These are phyloP conservation scores for Colletotrichum chrysophilum DNA, from an alignment of 2,329 filamentous ascomycete species.

Conservation along the genomic window DNA sequence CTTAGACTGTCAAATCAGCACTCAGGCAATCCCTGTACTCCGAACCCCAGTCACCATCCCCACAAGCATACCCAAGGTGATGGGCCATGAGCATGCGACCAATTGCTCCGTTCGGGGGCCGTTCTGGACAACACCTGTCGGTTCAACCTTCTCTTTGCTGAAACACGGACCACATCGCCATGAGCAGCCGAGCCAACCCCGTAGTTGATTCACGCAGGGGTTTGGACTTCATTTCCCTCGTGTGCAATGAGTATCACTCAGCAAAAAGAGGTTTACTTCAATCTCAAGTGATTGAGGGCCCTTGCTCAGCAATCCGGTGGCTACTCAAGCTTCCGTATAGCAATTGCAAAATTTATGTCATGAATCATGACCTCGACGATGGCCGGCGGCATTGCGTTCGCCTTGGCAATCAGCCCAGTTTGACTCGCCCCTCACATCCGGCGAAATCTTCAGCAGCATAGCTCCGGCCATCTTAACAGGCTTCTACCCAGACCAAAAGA, in stretches of 20 bases:
- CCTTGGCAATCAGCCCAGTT: slow-evolving; percentile 19
- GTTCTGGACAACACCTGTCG: not conserved
- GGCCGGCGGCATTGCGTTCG: not conserved
- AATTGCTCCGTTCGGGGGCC: not conserved
- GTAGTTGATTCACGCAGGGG: not conserved
- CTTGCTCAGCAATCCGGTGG: not conserved
- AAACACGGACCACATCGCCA: not conserved
- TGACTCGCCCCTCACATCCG: not conserved
- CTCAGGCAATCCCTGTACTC: not conserved
- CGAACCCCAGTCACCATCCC: not conserved
- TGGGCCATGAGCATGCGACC: not conserved
- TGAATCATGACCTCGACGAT: not conserved
- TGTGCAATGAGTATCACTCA: accelerated
- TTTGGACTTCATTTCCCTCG: not conserved
- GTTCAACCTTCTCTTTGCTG: slow-evolving; percentile 7
- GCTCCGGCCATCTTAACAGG: not conserved
- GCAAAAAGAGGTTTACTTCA: not conserved
- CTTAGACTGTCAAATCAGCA: not conserved
- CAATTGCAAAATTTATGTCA: not conserved
- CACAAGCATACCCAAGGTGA: not conserved
- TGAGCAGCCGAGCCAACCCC: not conserved
- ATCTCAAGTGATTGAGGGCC: not conserved
- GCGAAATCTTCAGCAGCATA: not conserved
- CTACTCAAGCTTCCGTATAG: not conserved
- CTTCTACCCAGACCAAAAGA: not conserved